Evolutionary conservation across 257 asterid species (phyloP), one percentile per base, ranked within the genome.

Genomic region (Nicotiana undulata): DNA sequence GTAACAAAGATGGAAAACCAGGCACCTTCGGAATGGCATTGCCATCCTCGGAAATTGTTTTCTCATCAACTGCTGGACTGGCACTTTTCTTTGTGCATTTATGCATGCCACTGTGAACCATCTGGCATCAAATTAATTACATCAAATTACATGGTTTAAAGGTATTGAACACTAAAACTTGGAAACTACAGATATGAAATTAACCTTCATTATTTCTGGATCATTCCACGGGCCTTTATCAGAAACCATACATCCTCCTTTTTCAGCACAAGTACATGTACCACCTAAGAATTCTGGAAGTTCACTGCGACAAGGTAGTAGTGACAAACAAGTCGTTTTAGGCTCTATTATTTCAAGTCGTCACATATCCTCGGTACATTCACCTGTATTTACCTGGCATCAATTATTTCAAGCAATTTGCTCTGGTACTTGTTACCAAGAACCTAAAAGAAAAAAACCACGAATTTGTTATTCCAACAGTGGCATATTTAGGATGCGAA

Each of bases 161-260:
- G 8, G 61, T 46, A 49, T n/a, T 11, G 24, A 68, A 68, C 0
- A 37, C 55, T 10, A 37, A 17, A 68, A 68, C 76, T 17, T 32
- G 2, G 18, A 32, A 65, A 17, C 26, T 32, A 32, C 15, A 63
- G 20, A 51, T 31, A 13, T 29, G 67, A 29, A 44, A 61, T 5
- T 37, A 78, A 93, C 98, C 98, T 94, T 96, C 96, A 96, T 90
- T 81, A 91, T 90, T 5, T 92, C 98, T 12, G 89, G 81, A 81
- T 96, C 97, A 68, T 96, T 94, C 99, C 99, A 96, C 52, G 99
- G 98, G 15, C 98, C 99, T 88, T 85, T 96, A 85, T 96, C 99
- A 0, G 98, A 91, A 75, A 84, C 80, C 98, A 94, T 90, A 76
- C 99, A 96, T 37, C 98, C 97, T 4, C 98, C 99, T 80, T 85